phyloP scores from a whole-genome alignment of 2,329 filamentous ascomycete genomes.

The Sclerotinia spermophila region DNA sequence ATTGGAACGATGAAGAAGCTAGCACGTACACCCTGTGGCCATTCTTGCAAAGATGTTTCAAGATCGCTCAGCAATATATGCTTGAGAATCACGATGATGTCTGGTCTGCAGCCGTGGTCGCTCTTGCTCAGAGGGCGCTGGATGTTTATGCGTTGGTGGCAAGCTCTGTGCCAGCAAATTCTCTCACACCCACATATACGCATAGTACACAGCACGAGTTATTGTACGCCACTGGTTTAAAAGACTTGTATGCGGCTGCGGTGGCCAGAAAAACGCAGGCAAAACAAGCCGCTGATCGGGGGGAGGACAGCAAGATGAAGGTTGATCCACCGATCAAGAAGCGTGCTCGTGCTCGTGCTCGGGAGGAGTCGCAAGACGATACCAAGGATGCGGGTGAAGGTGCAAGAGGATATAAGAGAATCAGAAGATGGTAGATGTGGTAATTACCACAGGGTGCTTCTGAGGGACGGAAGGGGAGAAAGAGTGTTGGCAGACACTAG shows the following conservation, averaged over 20 bases:
- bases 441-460: background rate
- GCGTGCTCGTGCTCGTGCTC: background rate
- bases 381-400: background rate
- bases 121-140: background rate
- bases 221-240: background rate
- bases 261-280: background rate
- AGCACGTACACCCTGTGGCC: background rate
- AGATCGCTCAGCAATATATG: background rate
- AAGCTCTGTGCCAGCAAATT: background rate
- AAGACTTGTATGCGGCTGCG: background rate
- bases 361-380: rapidly evolving
- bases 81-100: background rate
- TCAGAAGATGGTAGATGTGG: background rate
- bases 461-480: background rate
- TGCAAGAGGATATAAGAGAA: background rate
- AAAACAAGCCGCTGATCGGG: background rate
- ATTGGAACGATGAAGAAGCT: background rate
- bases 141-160: background rate
- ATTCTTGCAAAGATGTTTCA: background rate
- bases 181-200: rapidly evolving
- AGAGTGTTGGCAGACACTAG: background rate
- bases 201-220: background rate
- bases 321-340: background rate
- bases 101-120: background rate
- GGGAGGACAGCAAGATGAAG: background rate